phyloP scores from a whole-genome alignment of 768 basidiomycete species.

The Dentipellis sp. region DNA sequence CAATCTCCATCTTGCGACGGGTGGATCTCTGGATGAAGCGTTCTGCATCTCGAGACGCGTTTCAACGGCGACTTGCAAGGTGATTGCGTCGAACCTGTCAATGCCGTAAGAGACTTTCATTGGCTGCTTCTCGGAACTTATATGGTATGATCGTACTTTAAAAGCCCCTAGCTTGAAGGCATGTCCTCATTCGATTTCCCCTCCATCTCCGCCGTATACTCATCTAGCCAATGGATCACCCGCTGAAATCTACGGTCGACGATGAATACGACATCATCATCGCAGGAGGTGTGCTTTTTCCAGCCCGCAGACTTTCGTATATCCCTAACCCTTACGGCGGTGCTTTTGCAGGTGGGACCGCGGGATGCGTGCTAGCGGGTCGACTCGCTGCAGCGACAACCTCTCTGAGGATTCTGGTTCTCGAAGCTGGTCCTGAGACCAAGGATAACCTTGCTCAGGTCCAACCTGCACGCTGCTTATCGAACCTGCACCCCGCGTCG shows the following conservation, averaged over 20 bases:
- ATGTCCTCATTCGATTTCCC: too few species aligned
- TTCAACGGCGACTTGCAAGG: too few species aligned
- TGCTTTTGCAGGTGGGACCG: conserved; percentile 30
- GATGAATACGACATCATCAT: conserved; percentile 9
- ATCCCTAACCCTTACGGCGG: too few species aligned
- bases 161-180: too few species aligned
- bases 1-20: too few species aligned
- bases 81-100: too few species aligned
- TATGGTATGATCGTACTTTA: too few species aligned
- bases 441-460: conserved; percentile 35
- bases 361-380: conserved; percentile 48
- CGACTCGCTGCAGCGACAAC: conserved; percentile 47
- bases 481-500: conserved; percentile 29
- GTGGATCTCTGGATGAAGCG: too few species aligned
- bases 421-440: conserved; percentile 51
- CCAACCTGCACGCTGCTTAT: conserved; percentile 44
- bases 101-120: too few species aligned
- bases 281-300: conserved; percentile 13
- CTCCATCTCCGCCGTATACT: too few species aligned
- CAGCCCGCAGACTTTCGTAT: neutral
- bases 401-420: conserved; percentile 43
- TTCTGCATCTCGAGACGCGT: too few species aligned
- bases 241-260: neutral
- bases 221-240: neutral
- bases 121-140: too few species aligned